These are phyloP conservation scores for Boletales sp. DNA, from an alignment of 768 basidiomycete genomes.

Conservation along the genomic window DNA sequence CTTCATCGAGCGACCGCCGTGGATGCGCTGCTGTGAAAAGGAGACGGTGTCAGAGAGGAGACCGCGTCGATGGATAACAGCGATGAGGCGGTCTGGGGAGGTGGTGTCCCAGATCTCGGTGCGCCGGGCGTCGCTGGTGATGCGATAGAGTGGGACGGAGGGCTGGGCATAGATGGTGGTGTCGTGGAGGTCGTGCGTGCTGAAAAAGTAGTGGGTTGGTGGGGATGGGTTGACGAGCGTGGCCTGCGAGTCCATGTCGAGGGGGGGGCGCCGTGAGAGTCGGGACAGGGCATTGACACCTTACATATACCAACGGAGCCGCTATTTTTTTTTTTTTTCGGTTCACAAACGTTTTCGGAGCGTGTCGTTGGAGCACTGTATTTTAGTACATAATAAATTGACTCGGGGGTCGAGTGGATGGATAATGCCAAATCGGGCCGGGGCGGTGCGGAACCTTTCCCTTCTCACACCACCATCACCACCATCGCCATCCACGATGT, in stretches of 20 bases:
- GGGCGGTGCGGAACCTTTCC: no score
- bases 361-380: no score
- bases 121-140: slow-evolving; percentile 18
- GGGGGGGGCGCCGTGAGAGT: background rate
- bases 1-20: background rate
- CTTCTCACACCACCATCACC: no score
- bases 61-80: slow-evolving; percentile 25
- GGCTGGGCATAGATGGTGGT: slow-evolving; percentile 17
- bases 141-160: slow-evolving; percentile 21
- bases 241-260: slow-evolving; percentile 24
- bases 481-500: slow-evolving; percentile 3
- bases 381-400: no score
- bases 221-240: slow-evolving; percentile 25
- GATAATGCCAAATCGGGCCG: no score
- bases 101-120: slow-evolving; percentile 15
- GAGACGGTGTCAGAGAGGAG: slow-evolving; percentile 26
- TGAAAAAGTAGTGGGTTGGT: slow-evolving; percentile 28
- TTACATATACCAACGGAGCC: no score
- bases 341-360: no score
- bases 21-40: slow-evolving; percentile 17
- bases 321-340: no score
- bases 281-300: background rate
- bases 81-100: slow-evolving; percentile 12
- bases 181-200: slow-evolving; percentile 15
- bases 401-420: no score